These are phyloP conservation scores for Sphagnum tenellum DNA, from an alignment of 225 moss, liverwort and hornwort genomes.

Conservation along the genomic window DNA sequence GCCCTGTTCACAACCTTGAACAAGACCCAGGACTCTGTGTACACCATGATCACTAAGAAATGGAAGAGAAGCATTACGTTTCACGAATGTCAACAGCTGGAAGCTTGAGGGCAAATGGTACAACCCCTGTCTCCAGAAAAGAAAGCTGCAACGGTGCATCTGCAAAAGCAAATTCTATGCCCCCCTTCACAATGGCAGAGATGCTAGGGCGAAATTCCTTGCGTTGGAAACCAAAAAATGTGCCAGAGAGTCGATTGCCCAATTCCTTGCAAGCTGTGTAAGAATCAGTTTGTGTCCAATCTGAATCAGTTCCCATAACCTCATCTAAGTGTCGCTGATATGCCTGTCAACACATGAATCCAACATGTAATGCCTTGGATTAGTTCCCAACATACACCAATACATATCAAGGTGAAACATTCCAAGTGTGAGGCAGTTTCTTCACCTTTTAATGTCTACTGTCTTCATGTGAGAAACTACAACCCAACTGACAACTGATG, in stretches of 20 bases:
- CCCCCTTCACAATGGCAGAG: conserved; percentile 76
- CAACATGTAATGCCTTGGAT: not conserved
- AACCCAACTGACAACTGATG: not conserved
- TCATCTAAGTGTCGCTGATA: conserved; percentile 64
- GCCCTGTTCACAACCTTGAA: too few species aligned
- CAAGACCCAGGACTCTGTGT: too few species aligned
- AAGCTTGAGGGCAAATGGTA: conserved; percentile 81
- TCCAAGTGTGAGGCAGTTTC: not conserved
- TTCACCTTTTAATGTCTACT: not conserved
- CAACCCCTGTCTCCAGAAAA: conserved; percentile 79
- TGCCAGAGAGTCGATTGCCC: conserved; percentile 69
- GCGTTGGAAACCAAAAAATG: conserved; percentile 77
- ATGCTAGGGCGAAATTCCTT: conserved; percentile 86
- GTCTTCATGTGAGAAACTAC: not conserved
- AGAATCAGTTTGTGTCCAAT: conserved; percentile 51
- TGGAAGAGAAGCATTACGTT: conserved; percentile 39
- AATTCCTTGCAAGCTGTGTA: conserved; percentile 77
- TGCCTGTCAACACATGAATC: conserved; percentile 24
- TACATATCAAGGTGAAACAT: not conserved
- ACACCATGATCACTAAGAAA: too few species aligned
- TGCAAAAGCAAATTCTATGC: conserved; percentile 70
- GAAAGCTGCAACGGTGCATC: conserved; percentile 72
- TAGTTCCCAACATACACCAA: not conserved
- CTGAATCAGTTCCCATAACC: conserved; percentile 59
- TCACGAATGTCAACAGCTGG: conserved; percentile 59